Evolutionary conservation across 495 filamentous ascomycete species (phyloP).

Genomic region (Podospora pseudocomata): DNA sequence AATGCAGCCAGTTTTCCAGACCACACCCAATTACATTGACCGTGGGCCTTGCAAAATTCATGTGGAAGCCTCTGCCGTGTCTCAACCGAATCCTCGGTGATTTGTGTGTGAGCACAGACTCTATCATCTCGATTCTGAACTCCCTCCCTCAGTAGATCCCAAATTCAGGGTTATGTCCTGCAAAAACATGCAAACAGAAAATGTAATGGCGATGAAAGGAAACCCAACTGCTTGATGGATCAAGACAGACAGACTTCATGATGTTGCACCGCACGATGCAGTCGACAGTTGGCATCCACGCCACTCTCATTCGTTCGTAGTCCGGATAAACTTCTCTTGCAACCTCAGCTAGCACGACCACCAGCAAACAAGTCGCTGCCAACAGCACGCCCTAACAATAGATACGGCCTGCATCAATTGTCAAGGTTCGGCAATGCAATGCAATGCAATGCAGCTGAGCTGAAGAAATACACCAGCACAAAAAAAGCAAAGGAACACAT

Average conservation of each 20-base stretch:
- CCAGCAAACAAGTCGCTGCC: not conserved
- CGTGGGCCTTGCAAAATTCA: not conserved
- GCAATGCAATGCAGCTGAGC: not conserved
- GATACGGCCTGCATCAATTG: not conserved
- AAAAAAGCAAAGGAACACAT: not conserved
- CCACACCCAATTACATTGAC: not conserved
- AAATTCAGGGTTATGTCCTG: not conserved
- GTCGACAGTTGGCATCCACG: not conserved
- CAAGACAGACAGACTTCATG: not conserved
- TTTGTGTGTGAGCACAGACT: not conserved
- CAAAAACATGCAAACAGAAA: not conserved
- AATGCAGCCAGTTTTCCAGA: not conserved
- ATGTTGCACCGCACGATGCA: not conserved
- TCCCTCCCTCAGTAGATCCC: not conserved
- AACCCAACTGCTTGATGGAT: not conserved
- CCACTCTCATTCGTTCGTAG: constrained; percentile 5
- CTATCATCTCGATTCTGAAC: not conserved
- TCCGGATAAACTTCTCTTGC: constrained; percentile 12
- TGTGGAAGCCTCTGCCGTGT: not conserved
- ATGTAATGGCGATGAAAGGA: not conserved
- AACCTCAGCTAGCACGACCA: not conserved
- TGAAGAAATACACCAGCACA: not conserved
- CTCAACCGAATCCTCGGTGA: not conserved
- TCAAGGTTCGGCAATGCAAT: not conserved
- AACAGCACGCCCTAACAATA: not conserved